A percentile compares a stretch with the other conserved stretches of the same genome.
Conservation (phyloP, 805 yeast species). For the Millerozyma miso region DNA sequence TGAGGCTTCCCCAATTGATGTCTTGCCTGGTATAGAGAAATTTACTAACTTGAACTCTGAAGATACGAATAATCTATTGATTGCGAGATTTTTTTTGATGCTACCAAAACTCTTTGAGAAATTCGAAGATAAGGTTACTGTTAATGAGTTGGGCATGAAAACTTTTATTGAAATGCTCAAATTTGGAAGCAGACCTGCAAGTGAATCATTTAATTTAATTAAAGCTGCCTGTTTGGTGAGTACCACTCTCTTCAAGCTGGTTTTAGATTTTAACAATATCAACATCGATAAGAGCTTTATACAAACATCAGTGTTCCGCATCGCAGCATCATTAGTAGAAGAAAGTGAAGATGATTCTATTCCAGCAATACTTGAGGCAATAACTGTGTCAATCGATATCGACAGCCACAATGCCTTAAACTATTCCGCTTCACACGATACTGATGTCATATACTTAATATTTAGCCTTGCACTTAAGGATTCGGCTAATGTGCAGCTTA, state of each 20-base stretch:
- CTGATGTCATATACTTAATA: slow-evolving; percentile 50
- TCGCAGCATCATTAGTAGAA: slow-evolving; percentile 45
- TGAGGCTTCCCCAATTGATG: slow-evolving; percentile 8
- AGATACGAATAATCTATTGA: slow-evolving; percentile 30
- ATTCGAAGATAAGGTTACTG: slow-evolving; percentile 34
- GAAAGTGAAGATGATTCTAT: slow-evolving; percentile 80
- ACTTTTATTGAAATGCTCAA: slow-evolving; percentile 23
- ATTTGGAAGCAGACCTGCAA: slow-evolving; percentile 13
- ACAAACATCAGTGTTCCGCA: slow-evolving; percentile 32
- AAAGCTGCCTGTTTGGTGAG: slow-evolving; percentile 45
- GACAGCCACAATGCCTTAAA: slow-evolving; percentile 23
- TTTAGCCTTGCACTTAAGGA: slow-evolving; percentile 66
- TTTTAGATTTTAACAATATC: slow-evolving; percentile 14
- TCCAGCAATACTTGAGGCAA: slow-evolving; percentile 64
- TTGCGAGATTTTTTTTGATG: slow-evolving; percentile 46
- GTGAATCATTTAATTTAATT: slow-evolving; percentile 13
- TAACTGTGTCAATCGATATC: slow-evolving; percentile 51
- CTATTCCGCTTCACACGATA: slow-evolving; percentile 9
- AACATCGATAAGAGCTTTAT: slow-evolving; percentile 8
- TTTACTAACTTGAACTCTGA: slow-evolving; percentile 14
- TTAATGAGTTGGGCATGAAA: slow-evolving; percentile 27
- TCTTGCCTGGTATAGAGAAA: slow-evolving; percentile 7
- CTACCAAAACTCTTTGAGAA: slow-evolving; percentile 57
- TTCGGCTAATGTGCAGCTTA: slow-evolving; percentile 68
- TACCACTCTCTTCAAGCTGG: slow-evolving; percentile 44